These are phyloP conservation scores for Trichoderma breve DNA, from an alignment of 2,329 filamentous ascomycete genomes.

Conservation along the genomic window DNA sequence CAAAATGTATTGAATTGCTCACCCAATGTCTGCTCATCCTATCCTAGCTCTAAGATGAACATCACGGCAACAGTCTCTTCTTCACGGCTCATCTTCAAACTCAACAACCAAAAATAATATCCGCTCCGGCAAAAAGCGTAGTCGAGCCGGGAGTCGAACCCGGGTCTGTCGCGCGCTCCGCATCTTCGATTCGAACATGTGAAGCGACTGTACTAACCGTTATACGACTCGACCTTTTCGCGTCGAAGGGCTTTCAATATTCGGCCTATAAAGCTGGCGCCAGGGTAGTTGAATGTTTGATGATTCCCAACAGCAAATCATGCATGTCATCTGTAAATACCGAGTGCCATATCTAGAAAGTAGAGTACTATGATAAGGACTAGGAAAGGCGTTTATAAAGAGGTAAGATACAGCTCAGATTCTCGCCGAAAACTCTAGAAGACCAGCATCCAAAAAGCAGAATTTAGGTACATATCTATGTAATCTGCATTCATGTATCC, in stretches of 20 bases:
- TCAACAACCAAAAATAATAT: background rate
- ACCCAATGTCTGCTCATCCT: background rate
- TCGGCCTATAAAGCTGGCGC: background rate
- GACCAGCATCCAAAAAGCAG: background rate
- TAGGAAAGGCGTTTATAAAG: background rate
- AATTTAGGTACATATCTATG: background rate
- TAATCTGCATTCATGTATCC: background rate
- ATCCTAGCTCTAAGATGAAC: background rate
- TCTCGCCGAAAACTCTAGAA: background rate
- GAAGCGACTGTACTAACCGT: slow-evolving; percentile 15
- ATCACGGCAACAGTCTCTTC: fast-evolving
- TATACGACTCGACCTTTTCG: slow-evolving; percentile 10
- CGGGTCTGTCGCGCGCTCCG: slow-evolving; percentile 14
- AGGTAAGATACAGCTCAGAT: background rate
- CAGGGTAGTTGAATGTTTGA: background rate
- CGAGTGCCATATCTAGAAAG: too few species aligned
- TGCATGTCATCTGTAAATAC: too few species aligned
- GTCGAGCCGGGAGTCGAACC: slow-evolving; percentile 54
- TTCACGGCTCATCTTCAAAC: background rate
- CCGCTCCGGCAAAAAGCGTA: background rate
- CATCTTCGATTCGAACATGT: background rate
- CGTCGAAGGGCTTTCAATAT: background rate
- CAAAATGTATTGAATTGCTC: too few species aligned
- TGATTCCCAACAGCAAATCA: background rate
- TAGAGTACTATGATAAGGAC: background rate